These are phyloP conservation scores for Metrosideros polymorpha DNA, from an alignment of 441 rosid species.

Conservation along the genomic window DNA sequence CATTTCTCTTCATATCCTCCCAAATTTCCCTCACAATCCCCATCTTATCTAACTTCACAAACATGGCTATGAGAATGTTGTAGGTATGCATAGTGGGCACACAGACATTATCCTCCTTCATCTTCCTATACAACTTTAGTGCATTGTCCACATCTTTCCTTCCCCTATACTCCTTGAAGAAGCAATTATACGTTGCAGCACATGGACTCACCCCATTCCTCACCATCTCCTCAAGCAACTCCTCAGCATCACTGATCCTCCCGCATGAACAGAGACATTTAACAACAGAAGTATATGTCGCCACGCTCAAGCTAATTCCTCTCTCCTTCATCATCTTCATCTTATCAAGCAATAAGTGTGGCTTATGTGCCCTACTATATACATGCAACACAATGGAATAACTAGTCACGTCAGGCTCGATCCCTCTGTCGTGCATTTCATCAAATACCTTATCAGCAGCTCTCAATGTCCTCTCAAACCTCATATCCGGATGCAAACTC, in stretches of 20 bases:
- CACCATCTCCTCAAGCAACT: conserved; percentile 62
- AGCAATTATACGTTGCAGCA: conserved; percentile 69
- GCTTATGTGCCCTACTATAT: conserved; percentile 77
- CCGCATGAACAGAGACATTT: conserved; percentile 80
- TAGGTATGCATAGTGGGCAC: conserved; percentile 42
- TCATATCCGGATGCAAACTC: conserved; percentile 56
- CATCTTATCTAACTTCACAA: conserved; percentile 42
- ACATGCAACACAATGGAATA: conserved; percentile 73
- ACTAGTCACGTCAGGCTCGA: conserved; percentile 76
- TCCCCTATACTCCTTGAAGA: conserved; percentile 83
- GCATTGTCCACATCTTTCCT: conserved; percentile 62
- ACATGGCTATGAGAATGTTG: conserved; percentile 57
- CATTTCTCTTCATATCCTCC: conserved; percentile 53
- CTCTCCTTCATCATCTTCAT: conserved; percentile 51
- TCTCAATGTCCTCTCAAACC: conserved; percentile 53
- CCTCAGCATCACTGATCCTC: conserved; percentile 57
- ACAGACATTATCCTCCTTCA: conserved; percentile 41
- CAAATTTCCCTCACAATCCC: conserved; percentile 57
- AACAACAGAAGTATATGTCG: conserved; percentile 61
- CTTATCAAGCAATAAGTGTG: conserved; percentile 64
- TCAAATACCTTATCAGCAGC: conserved; percentile 72
- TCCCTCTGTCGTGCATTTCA: conserved; percentile 67
- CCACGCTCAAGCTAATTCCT: conserved; percentile 55
- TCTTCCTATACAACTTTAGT: conserved; percentile 58
- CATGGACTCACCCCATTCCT: conserved; percentile 51